phyloP scores from a whole-genome alignment of 106 monocot species.

The Triglochin maritima region DNA sequence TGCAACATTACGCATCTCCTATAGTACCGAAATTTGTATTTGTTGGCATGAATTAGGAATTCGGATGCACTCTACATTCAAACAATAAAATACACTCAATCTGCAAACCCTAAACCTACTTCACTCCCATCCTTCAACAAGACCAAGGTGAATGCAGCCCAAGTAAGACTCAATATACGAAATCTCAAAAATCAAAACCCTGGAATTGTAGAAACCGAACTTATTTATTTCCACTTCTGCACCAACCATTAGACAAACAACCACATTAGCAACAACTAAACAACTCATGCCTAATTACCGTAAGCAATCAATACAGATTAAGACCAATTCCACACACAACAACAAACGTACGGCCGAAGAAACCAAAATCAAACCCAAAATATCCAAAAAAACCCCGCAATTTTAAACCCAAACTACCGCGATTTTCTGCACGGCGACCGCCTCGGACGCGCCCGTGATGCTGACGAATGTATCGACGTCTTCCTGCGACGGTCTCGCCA shows the following conservation, averaged over 20 bases:
- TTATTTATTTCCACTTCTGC: no score
- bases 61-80: no score
- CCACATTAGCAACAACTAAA: neutral
- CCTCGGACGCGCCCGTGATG: constrained; percentile 26
- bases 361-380: neutral
- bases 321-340: neutral
- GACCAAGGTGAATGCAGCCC: no score
- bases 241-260: neutral
- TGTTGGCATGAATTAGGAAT: no score
- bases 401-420: constrained; percentile 2
- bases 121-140: no score
- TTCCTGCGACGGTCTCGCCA: constrained; percentile 14
- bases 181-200: no score
- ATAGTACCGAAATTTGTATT: no score
- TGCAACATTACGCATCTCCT: no score
- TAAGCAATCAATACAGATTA: neutral
- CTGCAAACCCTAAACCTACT: no score
- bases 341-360: neutral
- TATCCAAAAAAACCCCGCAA: neutral
- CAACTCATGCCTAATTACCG: neutral
- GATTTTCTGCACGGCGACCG: constrained; percentile 22
- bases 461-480: constrained; percentile 17
- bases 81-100: no score
- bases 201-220: no score
- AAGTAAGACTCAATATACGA: no score